Evolutionary conservation across 495 filamentous ascomycete species (phyloP).

Genomic region (Paragyromitra xinjiangensis): DNA sequence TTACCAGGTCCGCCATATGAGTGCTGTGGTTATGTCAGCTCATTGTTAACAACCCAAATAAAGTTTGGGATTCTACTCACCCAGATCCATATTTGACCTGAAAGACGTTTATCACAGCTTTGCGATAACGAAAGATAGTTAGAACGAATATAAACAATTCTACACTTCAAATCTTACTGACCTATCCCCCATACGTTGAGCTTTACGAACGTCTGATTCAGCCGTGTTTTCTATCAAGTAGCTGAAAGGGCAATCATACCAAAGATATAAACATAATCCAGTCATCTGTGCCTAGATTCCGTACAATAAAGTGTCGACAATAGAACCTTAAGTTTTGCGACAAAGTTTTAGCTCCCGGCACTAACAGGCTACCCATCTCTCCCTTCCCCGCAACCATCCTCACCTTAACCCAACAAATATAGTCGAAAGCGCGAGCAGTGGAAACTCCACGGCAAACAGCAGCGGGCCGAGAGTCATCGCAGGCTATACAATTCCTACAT

Average conservation of each 20-base stretch:
- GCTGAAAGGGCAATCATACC: slow-evolving; percentile 23
- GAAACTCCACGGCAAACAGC: slow-evolving; percentile 47
- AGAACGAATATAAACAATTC: not conserved
- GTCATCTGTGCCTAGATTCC: slow-evolving; percentile 47
- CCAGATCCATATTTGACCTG: slow-evolving; percentile 55
- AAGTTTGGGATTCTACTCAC: slow-evolving; percentile 18
- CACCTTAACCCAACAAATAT: slow-evolving; percentile 51
- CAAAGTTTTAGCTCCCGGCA: slow-evolving; percentile 7
- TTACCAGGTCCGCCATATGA: slow-evolving; percentile 38
- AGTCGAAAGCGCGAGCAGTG: slow-evolving; percentile 47
- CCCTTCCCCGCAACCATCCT: slow-evolving; percentile 6
- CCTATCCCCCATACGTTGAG: slow-evolving; percentile 48
- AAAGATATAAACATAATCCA: slow-evolving; percentile 52
- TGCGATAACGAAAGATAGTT: not conserved
- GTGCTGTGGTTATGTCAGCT: slow-evolving; percentile 29
- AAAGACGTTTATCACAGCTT: slow-evolving; percentile 44
- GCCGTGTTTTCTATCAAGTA: not conserved
- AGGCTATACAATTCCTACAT: not conserved
- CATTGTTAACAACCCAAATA: not conserved
- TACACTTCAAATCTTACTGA: not conserved
- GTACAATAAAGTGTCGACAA: slow-evolving; percentile 47
- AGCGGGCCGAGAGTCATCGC: slow-evolving; percentile 42
- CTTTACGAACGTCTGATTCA: slow-evolving; percentile 21
- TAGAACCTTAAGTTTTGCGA: slow-evolving; percentile 40
- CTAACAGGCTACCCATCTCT: not conserved